Percentiles rank a stretch among this genome's conserved stretches.
Conservation (phyloP, 805 yeast genomes). For the Kuraishia cidri region DNA sequence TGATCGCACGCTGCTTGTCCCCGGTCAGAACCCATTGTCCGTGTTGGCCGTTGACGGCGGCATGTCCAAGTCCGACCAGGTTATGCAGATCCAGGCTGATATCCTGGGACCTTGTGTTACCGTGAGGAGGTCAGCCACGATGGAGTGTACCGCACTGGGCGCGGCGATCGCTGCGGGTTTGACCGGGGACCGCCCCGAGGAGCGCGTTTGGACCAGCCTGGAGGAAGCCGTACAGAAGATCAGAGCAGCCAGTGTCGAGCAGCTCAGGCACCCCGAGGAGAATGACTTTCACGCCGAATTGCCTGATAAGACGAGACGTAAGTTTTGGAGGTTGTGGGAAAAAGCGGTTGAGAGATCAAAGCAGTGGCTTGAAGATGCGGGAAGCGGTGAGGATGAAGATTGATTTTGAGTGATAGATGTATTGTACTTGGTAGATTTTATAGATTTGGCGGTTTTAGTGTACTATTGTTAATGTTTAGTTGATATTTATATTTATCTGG, state of each 20-base stretch:
- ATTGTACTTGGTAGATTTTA: too few species aligned
- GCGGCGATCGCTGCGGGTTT: conserved; percentile 95
- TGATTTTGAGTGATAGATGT: too few species aligned
- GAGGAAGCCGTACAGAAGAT: conserved; percentile 45
- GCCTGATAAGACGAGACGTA: conserved; percentile 48
- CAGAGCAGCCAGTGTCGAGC: conserved; percentile 2
- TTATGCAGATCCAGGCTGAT: conserved; percentile 91
- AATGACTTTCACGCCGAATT: conserved; percentile 23
- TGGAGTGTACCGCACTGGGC: conserved; percentile 93
- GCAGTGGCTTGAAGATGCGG: too few species aligned
- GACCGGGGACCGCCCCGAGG: conserved; percentile 27
- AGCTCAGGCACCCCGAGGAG: conserved; percentile 4
- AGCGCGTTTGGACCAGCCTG: conserved; percentile 67
- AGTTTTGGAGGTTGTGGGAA: conserved; percentile 72
- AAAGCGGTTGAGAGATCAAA: conserved; percentile 72
- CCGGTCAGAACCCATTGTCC: conserved; percentile 34
- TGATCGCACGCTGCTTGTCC: conserved; percentile 32
- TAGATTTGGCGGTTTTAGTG: too few species aligned
- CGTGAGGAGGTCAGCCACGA: conserved; percentile 70
- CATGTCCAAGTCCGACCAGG: conserved; percentile 84
- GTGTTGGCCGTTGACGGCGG: conserved; percentile 87
- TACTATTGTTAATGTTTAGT: too few species aligned
- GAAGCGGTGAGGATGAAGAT: too few species aligned
- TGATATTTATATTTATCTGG: too few species aligned
- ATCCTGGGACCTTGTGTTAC: conserved; percentile 81